phyloP scores from a whole-genome alignment of 2,329 filamentous ascomycete genomes.

The Exserohilum rostratum region DNA sequence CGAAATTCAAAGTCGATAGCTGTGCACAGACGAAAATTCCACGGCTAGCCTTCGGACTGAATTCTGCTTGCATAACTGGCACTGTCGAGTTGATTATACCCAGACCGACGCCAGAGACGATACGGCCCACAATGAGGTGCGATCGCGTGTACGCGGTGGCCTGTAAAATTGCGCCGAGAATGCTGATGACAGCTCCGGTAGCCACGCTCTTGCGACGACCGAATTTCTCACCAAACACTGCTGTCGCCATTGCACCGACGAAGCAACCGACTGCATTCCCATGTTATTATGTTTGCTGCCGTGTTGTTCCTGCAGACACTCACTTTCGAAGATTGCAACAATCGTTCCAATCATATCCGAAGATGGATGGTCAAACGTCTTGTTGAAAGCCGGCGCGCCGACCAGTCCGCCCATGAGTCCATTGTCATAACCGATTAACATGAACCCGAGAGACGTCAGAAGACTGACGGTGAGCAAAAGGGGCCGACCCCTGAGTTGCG shows the following conservation, averaged over 20 bases:
- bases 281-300: background rate
- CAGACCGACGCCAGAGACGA: slow-evolving; percentile 40
- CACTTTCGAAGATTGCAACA: slow-evolving; percentile 29
- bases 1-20: slow-evolving; percentile 23
- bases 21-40: slow-evolving; percentile 27
- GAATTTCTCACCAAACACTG: slow-evolving; percentile 60
- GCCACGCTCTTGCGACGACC: slow-evolving; percentile 49
- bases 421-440: slow-evolving; percentile 60
- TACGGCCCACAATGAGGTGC: slow-evolving; percentile 24
- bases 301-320: background rate
- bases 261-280: slow-evolving; percentile 48
- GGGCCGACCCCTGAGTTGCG: slow-evolving; percentile 20
- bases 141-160: slow-evolving; percentile 18
- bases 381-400: slow-evolving; percentile 66
- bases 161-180: slow-evolving; percentile 22
- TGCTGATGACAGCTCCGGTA: slow-evolving; percentile 21
- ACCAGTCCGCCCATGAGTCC: slow-evolving; percentile 73
- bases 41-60: slow-evolving; percentile 25
- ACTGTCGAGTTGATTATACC: slow-evolving; percentile 26
- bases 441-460: slow-evolving; percentile 41
- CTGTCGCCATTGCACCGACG: slow-evolving; percentile 43
- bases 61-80: slow-evolving; percentile 23
- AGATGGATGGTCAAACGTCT: slow-evolving; percentile 19
- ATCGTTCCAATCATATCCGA: slow-evolving; percentile 26
- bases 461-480: slow-evolving; percentile 27